Evolutionary conservation across 495 filamentous ascomycete genomes (phyloP).

Genomic region (Chaetomium cochliodes): DNA sequence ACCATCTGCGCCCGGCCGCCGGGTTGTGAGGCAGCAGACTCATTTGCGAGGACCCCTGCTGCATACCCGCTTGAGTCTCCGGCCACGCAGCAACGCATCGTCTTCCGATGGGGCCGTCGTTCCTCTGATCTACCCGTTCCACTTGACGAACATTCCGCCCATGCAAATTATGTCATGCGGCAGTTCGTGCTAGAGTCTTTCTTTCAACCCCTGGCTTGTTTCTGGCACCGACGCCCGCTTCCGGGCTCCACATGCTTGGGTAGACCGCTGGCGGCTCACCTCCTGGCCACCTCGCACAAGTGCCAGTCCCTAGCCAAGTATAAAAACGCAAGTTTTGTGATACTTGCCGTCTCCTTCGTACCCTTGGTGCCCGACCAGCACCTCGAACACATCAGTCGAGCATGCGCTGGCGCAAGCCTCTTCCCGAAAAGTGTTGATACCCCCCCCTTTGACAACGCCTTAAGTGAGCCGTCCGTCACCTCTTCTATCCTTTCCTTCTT

Average conservation of each 20-base stretch:
- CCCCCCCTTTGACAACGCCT: slow-evolving; percentile 13
- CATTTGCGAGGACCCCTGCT: slow-evolving; percentile 28
- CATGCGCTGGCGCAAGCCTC: slow-evolving; percentile 33
- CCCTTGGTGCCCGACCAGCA: slow-evolving; percentile 39
- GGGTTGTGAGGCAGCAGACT: slow-evolving; percentile 11
- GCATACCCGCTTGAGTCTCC: slow-evolving; percentile 21
- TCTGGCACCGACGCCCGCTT: slow-evolving; percentile 23
- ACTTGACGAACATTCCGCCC: slow-evolving; percentile 20
- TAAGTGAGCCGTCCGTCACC: slow-evolving; percentile 21
- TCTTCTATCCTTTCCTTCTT: not conserved
- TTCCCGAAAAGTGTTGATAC: slow-evolving; percentile 21
- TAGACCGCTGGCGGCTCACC: slow-evolving; percentile 24
- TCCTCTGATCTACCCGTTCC: slow-evolving; percentile 16
- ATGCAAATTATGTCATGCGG: slow-evolving; percentile 34
- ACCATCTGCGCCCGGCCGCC: not conserved
- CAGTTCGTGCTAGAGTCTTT: slow-evolving; percentile 11
- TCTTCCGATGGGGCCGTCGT: slow-evolving; percentile 27
- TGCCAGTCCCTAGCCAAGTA: slow-evolving; percentile 20
- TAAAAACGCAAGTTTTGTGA: slow-evolving; percentile 26
- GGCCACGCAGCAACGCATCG: slow-evolving; percentile 21
- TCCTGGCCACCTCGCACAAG: slow-evolving; percentile 14
- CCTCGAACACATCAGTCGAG: slow-evolving; percentile 29
- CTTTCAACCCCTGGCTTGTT: slow-evolving; percentile 17
- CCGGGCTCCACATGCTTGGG: slow-evolving; percentile 27
- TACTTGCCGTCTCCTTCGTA: slow-evolving; percentile 16